Conservation (phyloP, 306 rosid species). For the Quercus robur region DNA sequence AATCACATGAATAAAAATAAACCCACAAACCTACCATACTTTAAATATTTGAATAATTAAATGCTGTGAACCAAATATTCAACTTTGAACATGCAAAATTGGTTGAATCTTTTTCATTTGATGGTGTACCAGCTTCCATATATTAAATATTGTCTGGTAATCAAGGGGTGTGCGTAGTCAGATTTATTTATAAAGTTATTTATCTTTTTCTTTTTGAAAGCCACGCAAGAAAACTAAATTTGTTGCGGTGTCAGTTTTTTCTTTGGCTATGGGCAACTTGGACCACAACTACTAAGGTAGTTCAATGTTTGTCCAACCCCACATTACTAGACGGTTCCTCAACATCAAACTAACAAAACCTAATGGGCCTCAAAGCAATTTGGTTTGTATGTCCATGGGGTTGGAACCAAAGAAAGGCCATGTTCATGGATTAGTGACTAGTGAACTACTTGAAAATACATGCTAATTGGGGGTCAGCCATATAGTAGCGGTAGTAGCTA, state of each 20-base stretch:
- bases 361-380: neutral
- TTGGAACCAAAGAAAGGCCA: neutral
- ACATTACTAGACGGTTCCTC: neutral
- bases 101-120: neutral
- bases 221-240: neutral
- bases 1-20: neutral
- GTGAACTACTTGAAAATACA: neutral
- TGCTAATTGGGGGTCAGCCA: neutral
- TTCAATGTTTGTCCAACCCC: neutral
- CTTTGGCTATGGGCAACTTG: no score
- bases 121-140: neutral
- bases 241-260: no score
- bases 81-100: neutral
- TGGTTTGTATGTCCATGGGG: neutral
- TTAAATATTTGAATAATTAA: neutral
- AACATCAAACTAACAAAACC: neutral
- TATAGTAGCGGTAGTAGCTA: slow-evolving; percentile 1
- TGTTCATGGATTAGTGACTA: neutral
- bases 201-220: neutral
- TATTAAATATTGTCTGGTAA: neutral
- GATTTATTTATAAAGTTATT: no score
- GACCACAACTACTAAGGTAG: neutral
- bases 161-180: neutral
- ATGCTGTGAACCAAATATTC: neutral
- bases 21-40: neutral